Evolutionary conservation across 192 early-diverging fungal species (phyloP).

Genomic region (Piromyces finnis): DNA sequence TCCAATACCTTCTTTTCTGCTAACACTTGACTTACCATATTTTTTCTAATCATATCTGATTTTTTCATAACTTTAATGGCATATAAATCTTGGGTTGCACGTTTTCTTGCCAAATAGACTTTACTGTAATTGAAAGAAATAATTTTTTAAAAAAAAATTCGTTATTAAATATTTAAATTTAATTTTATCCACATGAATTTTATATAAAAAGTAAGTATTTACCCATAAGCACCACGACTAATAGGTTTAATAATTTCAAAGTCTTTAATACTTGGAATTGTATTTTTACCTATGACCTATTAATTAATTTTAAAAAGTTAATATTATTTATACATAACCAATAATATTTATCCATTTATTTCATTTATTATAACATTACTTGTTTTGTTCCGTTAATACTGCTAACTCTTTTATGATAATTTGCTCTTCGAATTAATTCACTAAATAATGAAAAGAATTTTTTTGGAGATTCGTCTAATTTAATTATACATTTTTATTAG

Average conservation of each 20-base stretch:
- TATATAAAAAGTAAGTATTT: too few species aligned
- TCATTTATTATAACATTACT: too few species aligned
- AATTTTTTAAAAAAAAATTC: too few species aligned
- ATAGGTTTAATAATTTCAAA: constrained; percentile 92
- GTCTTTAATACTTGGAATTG: constrained; percentile 57
- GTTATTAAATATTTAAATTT: too few species aligned
- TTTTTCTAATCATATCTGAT: constrained; percentile 84
- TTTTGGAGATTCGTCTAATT: constrained; percentile 16
- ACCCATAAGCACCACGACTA: constrained; percentile 85
- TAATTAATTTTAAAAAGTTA: background rate
- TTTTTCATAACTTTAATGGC: constrained; percentile 88
- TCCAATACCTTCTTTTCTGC: constrained; percentile 74
- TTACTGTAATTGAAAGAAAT: too few species aligned
- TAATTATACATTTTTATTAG: too few species aligned
- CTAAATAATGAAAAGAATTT: constrained; percentile 58
- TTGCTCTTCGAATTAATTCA: constrained; percentile 38
- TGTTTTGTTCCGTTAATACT: background rate
- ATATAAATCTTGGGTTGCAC: constrained; percentile 70
- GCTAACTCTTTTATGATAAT: background rate
- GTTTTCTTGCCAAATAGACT: constrained; percentile 71
- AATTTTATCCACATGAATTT: too few species aligned
- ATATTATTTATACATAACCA: too few species aligned
- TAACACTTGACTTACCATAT: constrained; percentile 83
- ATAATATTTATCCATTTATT: too few species aligned
- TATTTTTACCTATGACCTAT: background rate